Evolutionary conservation across 306 rosid species (phyloP).

Genomic region (Gleditsia sinensis): DNA sequence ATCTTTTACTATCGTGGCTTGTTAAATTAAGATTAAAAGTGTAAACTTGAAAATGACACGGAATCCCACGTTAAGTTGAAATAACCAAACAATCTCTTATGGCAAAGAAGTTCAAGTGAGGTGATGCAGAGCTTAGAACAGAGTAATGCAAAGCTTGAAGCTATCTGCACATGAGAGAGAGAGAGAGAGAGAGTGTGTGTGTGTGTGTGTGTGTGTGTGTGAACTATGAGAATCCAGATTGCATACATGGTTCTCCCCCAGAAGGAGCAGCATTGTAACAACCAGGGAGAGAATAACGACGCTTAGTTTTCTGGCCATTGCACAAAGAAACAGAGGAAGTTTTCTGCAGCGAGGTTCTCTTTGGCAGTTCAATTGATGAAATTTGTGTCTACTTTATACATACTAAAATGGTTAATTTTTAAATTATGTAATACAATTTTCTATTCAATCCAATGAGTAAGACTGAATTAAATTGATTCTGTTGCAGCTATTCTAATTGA

Average conservation of each 20-base stretch:
- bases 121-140: conserved; percentile 12
- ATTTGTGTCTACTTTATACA: background rate
- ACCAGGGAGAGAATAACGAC: background rate
- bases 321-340: background rate
- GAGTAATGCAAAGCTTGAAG: too few species aligned
- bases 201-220: too few species aligned
- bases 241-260: background rate
- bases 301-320: background rate
- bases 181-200: too few species aligned
- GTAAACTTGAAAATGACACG: background rate
- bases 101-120: background rate
- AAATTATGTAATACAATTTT: too few species aligned
- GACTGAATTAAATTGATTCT: too few species aligned
- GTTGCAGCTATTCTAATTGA: too few species aligned
- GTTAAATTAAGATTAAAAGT: conserved; percentile 2
- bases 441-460: too few species aligned
- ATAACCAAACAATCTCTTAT: background rate
- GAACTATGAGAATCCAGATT: too few species aligned
- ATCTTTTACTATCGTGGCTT: background rate
- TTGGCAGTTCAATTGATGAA: background rate
- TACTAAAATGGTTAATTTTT: too few species aligned
- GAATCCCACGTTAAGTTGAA: background rate
- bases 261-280: background rate
- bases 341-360: background rate
- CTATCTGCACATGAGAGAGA: too few species aligned